Percentiles rank a stretch among this genome's conserved stretches.
phyloP scores from a whole-genome alignment of 1,284 basidiomycete species.

The Porodaedalea pini region DNA sequence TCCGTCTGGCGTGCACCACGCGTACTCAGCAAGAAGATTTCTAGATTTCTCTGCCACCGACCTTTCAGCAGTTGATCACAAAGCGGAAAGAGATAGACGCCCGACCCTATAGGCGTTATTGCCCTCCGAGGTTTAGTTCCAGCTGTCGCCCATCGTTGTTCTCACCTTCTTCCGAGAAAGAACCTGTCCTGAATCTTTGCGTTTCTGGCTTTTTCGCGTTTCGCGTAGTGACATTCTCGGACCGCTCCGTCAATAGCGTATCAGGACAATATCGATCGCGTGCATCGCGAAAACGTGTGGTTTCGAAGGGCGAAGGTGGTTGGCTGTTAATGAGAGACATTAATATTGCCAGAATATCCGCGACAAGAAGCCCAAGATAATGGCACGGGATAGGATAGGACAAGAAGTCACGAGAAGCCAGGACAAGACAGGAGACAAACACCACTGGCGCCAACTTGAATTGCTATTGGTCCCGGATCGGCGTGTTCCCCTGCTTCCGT shows the following conservation, averaged over 20 bases:
- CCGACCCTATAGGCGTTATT: not conserved
- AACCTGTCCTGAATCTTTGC: not conserved
- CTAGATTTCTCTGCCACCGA: too few species aligned
- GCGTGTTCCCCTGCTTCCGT: too few species aligned
- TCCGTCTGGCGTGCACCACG: not conserved
- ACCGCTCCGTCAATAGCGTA: not conserved
- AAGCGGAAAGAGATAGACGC: not conserved
- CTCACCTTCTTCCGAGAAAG: not conserved
- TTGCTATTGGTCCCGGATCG: not conserved
- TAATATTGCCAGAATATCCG: not conserved
- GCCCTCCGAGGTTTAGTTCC: not conserved
- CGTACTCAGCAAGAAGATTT: not conserved
- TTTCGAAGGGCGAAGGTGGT: not conserved
- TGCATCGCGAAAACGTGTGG: not conserved
- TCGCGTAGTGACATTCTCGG: not conserved
- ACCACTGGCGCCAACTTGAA: not conserved
- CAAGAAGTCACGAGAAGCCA: not conserved
- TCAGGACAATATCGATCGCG: too few species aligned
- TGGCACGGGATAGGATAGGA: not conserved
- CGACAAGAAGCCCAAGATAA: not conserved
- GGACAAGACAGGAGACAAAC: not conserved
- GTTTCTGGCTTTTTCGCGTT: not conserved
- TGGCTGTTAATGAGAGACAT: not conserved
- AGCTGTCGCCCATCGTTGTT: not conserved
- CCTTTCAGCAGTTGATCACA: not conserved